Evolutionary conservation across 2,329 filamentous ascomycete genomes (phyloP).

Genomic region (Apiospora kogelbergensis): DNA sequence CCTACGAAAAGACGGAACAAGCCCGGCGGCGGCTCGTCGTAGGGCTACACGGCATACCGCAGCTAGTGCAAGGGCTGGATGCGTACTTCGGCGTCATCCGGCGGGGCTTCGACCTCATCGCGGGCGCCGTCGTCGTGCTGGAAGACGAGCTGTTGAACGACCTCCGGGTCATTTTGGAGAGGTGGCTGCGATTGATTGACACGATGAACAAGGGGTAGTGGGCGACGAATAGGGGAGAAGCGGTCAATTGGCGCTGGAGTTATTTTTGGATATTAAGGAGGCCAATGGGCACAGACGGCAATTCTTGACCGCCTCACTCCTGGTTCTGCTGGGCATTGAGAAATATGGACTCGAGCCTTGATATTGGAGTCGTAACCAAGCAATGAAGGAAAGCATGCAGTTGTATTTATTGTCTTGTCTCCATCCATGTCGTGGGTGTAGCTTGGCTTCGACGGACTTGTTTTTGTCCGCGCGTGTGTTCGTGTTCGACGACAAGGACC

Average conservation of each 20-base stretch:
- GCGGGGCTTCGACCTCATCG: neutral
- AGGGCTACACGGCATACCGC: neutral
- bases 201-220: neutral
- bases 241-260: neutral
- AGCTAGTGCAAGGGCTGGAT: neutral
- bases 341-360: neutral
- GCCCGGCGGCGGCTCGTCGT: neutral
- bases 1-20: neutral
- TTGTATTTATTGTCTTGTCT: too few species aligned
- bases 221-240: neutral
- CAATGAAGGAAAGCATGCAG: too few species aligned
- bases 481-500: too few species aligned
- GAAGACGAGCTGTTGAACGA: neutral
- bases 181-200: neutral
- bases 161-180: neutral
- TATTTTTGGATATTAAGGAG: neutral
- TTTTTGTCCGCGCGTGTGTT: too few species aligned
- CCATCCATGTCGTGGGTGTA: too few species aligned
- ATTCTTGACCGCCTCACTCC: neutral
- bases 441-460: too few species aligned
- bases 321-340: too few species aligned
- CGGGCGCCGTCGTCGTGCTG: neutral
- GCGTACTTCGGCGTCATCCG: neutral
- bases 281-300: neutral
- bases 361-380: too few species aligned